phyloP scores from a whole-genome alignment of 306 rosid species.

The Cucurbita maxima region DNA sequence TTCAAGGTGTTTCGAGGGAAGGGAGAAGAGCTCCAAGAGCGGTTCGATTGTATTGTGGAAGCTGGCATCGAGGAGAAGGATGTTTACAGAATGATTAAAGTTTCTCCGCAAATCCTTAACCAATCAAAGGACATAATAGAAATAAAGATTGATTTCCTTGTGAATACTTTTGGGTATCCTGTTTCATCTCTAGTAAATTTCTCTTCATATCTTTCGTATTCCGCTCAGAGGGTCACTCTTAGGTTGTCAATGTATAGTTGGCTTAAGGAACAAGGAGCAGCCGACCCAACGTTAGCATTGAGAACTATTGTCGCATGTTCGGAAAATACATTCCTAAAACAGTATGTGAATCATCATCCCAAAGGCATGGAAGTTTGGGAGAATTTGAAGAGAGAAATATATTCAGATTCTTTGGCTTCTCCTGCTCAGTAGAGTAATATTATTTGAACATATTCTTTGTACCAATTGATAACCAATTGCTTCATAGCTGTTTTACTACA shows the following conservation, averaged over 20 bases:
- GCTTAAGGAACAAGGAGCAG: conserved; percentile 42
- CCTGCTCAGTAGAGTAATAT: not conserved
- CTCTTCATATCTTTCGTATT: conserved; percentile 46
- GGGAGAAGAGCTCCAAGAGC: conserved; percentile 67
- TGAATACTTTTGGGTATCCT: conserved; percentile 40
- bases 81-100: conserved; percentile 34
- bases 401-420: not conserved
- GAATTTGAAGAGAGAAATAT: conserved; percentile 28
- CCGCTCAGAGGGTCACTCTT: conserved; percentile 33
- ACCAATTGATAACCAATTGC: not conserved
- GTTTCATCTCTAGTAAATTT: conserved; percentile 34
- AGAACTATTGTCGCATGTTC: conserved; percentile 49
- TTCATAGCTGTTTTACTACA: not conserved
- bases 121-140: conserved; percentile 32
- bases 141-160: conserved; percentile 41
- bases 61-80: conserved; percentile 45
- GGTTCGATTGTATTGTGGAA: conserved; percentile 50
- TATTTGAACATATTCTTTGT: not conserved
- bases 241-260: conserved; percentile 54
- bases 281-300: conserved; percentile 25
- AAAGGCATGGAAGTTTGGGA: conserved; percentile 51
- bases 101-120: conserved; percentile 57
- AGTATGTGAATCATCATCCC: conserved; percentile 50
- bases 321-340: conserved; percentile 21
- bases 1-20: conserved; percentile 47